Conservation (phyloP, 805 yeast genomes). For the Cyberlindnera nakhonratchasimensis region DNA sequence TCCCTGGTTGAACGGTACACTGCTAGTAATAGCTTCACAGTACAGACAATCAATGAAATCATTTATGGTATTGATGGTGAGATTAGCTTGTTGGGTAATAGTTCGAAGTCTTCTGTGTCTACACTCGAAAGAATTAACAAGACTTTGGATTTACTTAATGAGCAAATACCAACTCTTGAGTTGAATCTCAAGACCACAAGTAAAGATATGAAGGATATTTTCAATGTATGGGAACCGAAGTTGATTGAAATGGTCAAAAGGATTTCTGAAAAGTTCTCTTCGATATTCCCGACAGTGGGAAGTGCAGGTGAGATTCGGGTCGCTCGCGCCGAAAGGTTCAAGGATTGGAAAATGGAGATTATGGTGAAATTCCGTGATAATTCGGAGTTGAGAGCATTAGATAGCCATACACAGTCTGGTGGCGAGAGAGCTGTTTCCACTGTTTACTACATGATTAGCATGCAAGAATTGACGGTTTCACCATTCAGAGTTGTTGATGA, state of each 20-base stretch:
- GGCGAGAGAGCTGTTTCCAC: slow-evolving; percentile 98
- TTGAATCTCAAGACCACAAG: slow-evolving; percentile 21
- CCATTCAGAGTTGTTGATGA: slow-evolving; percentile 97
- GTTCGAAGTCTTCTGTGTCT: slow-evolving; percentile 37
- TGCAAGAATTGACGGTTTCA: slow-evolving; percentile 82
- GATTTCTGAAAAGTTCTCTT: slow-evolving; percentile 63
- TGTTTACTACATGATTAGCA: slow-evolving; percentile 80
- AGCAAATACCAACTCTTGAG: slow-evolving; percentile 14
- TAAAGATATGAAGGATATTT: slow-evolving; percentile 36
- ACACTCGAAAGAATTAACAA: slow-evolving; percentile 30
- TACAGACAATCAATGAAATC: slow-evolving; percentile 35
- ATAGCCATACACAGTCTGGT: slow-evolving; percentile 91
- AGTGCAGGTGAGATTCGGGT: slow-evolving; percentile 80
- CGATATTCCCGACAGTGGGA: slow-evolving; percentile 69
- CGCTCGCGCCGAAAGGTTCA: slow-evolving; percentile 47
- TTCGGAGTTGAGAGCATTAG: slow-evolving; percentile 65
- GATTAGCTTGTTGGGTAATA: slow-evolving; percentile 32
- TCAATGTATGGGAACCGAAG: slow-evolving; percentile 57
- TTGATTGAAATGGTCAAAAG: slow-evolving; percentile 47
- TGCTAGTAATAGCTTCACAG: slow-evolving; percentile 35
- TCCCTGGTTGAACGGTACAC: slow-evolving; percentile 39
- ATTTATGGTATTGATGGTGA: slow-evolving; percentile 48
- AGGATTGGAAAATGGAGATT: slow-evolving; percentile 82
- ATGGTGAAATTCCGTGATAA: slow-evolving; percentile 81
- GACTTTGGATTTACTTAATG: slow-evolving; percentile 24